A percentile compares a stretch with the other conserved stretches of the same genome.
These are phyloP conservation scores for Pichia sp. DNA, from an alignment of 1,139 yeast species.

Conservation along the genomic window DNA sequence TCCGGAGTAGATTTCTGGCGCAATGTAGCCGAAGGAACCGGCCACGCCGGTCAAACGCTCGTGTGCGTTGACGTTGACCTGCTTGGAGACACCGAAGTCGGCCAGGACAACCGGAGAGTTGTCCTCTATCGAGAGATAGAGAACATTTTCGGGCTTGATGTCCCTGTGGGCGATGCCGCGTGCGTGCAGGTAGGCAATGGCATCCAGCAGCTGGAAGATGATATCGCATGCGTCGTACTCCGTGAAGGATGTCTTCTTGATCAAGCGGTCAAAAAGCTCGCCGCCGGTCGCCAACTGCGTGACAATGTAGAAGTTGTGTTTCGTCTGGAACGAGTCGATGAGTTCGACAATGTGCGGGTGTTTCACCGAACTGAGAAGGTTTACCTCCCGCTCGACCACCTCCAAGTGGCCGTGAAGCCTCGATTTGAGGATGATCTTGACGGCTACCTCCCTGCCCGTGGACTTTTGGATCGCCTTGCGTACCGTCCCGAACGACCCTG, in stretches of 20 bases:
- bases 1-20: conserved; percentile 55
- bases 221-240: conserved; percentile 72
- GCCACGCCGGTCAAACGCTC: conserved; percentile 63
- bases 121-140: conserved; percentile 41
- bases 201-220: conserved; percentile 69
- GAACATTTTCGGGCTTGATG: conserved; percentile 76
- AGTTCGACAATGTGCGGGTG: conserved; percentile 81
- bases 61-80: conserved; percentile 39
- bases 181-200: conserved; percentile 72
- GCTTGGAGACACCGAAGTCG: conserved; percentile 57
- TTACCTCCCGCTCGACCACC: conserved; percentile 47
- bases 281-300: conserved; percentile 81
- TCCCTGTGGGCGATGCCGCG: conserved; percentile 89
- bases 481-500: conserved; percentile 57
- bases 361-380: conserved; percentile 40
- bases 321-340: conserved; percentile 87
- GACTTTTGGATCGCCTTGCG: conserved; percentile 45
- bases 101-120: conserved; percentile 56
- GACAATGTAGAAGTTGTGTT: conserved; percentile 78
- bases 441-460: conserved; percentile 49
- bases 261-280: conserved; percentile 85
- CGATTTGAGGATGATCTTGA: conserved; percentile 52
- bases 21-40: conserved; percentile 58
- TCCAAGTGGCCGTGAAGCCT: conserved; percentile 50
- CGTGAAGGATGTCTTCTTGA: conserved; percentile 68